Conservation (phyloP, 805 yeast genomes). For the Metschnikowia arizonensis region DNA sequence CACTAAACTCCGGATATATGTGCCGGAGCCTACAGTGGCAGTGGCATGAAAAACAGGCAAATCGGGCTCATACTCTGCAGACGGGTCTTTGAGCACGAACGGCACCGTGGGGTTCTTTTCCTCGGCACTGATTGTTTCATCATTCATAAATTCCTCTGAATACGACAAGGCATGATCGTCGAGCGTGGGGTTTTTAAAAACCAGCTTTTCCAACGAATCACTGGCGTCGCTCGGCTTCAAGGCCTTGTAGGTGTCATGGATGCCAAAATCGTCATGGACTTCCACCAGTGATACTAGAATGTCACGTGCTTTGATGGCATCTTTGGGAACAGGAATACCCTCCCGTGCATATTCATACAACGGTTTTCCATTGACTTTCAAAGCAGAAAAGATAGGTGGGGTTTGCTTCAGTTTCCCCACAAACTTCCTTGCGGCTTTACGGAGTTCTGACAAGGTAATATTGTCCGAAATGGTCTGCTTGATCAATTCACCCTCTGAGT, state of each 20-base stretch:
- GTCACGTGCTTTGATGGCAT: conserved; percentile 68
- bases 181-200: conserved; percentile 51
- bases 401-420: conserved; percentile 81
- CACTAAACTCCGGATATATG: conserved; percentile 84
- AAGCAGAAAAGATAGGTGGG: conserved; percentile 93
- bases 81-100: conserved; percentile 36
- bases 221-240: conserved; percentile 47
- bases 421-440: conserved; percentile 54
- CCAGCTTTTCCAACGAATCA: conserved; percentile 39
- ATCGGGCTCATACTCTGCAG: conserved; percentile 39
- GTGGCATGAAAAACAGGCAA: conserved; percentile 71
- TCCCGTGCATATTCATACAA: conserved; percentile 91
- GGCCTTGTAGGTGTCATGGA: conserved; percentile 50
- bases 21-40: conserved; percentile 87
- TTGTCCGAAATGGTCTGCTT: conserved; percentile 54
- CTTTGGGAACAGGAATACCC: conserved; percentile 74
- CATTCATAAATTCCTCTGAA: conserved; percentile 50
- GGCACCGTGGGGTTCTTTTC: conserved; percentile 37
- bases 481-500: conserved; percentile 79
- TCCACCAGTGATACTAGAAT: conserved; percentile 56
- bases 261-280: conserved; percentile 51
- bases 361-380: conserved; percentile 92
- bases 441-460: conserved; percentile 50
- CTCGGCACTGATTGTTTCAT: conserved; percentile 27
- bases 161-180: conserved; percentile 60